Conservation (phyloP, 2,329 filamentous ascomycete genomes). For the Epichloe gansuensis region DNA sequence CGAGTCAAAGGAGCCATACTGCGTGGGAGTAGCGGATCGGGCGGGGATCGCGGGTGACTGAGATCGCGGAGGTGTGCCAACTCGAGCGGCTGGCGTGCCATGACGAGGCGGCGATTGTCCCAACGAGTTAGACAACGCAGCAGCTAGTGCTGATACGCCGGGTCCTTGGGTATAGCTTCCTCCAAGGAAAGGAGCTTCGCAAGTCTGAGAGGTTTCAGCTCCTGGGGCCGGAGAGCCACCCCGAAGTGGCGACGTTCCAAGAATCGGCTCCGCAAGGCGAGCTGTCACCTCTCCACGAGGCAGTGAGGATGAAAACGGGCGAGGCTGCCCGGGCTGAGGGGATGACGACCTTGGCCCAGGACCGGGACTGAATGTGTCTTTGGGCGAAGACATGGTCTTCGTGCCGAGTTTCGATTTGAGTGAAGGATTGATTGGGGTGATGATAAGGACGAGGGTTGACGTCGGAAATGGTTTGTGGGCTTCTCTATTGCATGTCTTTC, state of each 20-base stretch:
- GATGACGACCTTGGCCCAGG: constrained; percentile 33
- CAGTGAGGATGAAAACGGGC: constrained; percentile 37
- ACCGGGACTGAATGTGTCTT: constrained; percentile 25
- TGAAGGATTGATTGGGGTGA: neutral
- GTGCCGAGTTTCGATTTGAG: neutral
- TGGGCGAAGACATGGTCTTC: constrained; percentile 25
- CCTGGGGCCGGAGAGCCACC: constrained; percentile 20
- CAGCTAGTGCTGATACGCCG: constrained; percentile 76
- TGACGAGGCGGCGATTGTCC: constrained; percentile 59
- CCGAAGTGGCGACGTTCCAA: constrained; percentile 27
- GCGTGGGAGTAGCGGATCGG: constrained; percentile 48
- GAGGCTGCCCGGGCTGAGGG: constrained; percentile 32
- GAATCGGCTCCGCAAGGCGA: constrained; percentile 46
- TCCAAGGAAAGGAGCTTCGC: constrained; percentile 52
- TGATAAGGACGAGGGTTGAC: neutral
- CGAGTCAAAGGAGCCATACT: constrained; percentile 78
- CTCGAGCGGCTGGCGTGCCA: constrained; percentile 49
- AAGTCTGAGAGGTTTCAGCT: constrained; percentile 19
- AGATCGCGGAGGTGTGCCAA: constrained; percentile 42
- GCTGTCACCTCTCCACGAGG: constrained; percentile 49
- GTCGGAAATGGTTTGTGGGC: neutral
- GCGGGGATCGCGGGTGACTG: constrained; percentile 24
- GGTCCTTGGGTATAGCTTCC: constrained; percentile 57
- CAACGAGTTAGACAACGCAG: constrained; percentile 66
- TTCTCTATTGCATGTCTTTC: constrained; percentile 2